These are phyloP conservation scores for Lactarius pseudohatsudake DNA, from an alignment of 768 basidiomycete genomes.

Conservation along the genomic window DNA sequence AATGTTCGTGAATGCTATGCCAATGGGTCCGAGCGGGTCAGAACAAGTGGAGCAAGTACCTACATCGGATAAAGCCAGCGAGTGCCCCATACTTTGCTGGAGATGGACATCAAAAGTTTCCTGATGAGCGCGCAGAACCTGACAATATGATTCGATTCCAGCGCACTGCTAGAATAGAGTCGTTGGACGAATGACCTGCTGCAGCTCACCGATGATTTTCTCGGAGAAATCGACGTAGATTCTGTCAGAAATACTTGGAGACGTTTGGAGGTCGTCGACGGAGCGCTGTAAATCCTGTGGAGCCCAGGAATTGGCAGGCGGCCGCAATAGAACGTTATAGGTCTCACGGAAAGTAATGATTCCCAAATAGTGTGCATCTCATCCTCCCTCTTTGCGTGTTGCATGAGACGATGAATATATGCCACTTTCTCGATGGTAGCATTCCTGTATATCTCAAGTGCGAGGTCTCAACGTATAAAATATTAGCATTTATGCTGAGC, in stretches of 20 bases:
- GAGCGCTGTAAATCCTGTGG: slow-evolving; percentile 19
- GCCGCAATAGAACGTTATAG: background rate
- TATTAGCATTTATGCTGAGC: background rate
- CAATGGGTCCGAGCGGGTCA: background rate
- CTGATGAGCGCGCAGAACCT: slow-evolving; percentile 20
- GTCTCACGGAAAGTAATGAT: slow-evolving; percentile 20
- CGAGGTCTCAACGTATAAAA: slow-evolving; percentile 12
- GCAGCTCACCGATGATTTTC: slow-evolving; percentile 16
- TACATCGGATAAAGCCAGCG: slow-evolving; percentile 20
- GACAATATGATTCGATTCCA: background rate
- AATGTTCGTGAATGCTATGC: slow-evolving; percentile 15
- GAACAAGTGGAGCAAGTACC: background rate
- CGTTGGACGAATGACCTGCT: slow-evolving; percentile 10
- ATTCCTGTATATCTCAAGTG: slow-evolving; percentile 29
- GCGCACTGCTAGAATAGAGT: background rate
- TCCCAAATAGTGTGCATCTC: slow-evolving; percentile 14
- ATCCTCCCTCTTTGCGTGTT: slow-evolving; percentile 17
- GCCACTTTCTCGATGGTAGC: slow-evolving; percentile 28
- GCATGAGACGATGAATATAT: slow-evolving; percentile 25
- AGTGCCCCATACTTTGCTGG: slow-evolving; percentile 16
- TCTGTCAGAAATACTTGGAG: slow-evolving; percentile 11
- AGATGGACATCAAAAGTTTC: slow-evolving; percentile 17
- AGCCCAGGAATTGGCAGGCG: background rate
- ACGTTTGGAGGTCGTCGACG: slow-evolving; percentile 12
- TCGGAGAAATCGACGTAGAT: slow-evolving; percentile 16